Base-by-base conservation (phyloP, 2,329 filamentous ascomycete genomes). In the Orbilia javanica region DNA sequence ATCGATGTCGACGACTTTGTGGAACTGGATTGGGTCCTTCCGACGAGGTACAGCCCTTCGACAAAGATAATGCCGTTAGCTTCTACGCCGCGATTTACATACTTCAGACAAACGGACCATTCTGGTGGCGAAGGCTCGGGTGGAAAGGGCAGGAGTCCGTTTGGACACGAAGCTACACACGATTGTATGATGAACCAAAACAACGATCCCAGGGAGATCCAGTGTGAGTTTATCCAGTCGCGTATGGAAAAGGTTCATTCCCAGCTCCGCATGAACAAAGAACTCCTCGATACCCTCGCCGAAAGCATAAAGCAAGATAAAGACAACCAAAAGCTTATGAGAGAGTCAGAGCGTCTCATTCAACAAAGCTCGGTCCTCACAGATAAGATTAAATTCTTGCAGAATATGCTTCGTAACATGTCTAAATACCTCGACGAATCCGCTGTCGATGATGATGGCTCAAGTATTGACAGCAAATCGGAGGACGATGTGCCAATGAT, bases 1-100 rank as follows among this genome's bases (percentile, higher is more conserved):
- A 94, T 99, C 79, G 96, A 99, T 82, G 98, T 99, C 94, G 96
- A 99, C 83, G 96, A 99, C 83, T 99, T 99, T 84, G 94, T 99
- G 31, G 96, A 99, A 84, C 86, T 99, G 22, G 96, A 97, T 83
- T 98, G 95, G 95, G 94, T 97, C 67, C 85, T 97, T 25, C 95
- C 95, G 0, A 92, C 93, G 13, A 93, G 97, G 82, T 90, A 92
- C 34, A 96, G 97, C 80, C 94, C 95, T 0, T 92, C 96, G 80
- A 98, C 95, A 0, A 94, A 96, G 84, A 99, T 99, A 53, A 85
- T 99, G 67, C 96, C 96, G 0, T 88, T 99, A 7, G 94, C 93
- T 0, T 98, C 91, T 82, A 93, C 95, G 20, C 96, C 96, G n/a
- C 90, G 96, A 0, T 92, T 99, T 82, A 98, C 96, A 0, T 99